A percentile compares a stretch with the other conserved stretches of the same genome.
phyloP scores from a whole-genome alignment of 352 stramenopile genomes.

The Globisporangium mamillatum region DNA sequence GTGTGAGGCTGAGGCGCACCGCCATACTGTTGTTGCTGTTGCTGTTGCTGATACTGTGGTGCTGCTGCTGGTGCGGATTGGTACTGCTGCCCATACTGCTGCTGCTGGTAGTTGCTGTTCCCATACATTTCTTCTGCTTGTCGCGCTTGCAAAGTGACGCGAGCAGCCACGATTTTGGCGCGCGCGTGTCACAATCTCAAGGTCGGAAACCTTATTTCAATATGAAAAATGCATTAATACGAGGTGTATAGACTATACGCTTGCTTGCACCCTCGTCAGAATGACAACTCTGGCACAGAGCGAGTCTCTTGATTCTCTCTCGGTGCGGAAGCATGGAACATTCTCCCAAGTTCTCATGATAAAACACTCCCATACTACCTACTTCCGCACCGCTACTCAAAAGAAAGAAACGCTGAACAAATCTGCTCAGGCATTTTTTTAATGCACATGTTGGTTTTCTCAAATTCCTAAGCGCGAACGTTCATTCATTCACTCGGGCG shows the following conservation, averaged over 20 bases:
- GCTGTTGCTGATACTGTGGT: constrained; percentile 1
- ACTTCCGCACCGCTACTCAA: no score
- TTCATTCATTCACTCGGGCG: neutral
- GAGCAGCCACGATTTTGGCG: neutral
- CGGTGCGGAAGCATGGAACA: no score
- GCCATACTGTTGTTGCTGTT: neutral
- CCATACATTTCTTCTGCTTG: constrained; percentile 1
- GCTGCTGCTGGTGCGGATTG: neutral
- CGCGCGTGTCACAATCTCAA: neutral
- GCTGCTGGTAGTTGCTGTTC: constrained; percentile 12
- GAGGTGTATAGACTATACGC: neutral
- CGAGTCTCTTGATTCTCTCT: no score
- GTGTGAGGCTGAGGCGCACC: neutral
- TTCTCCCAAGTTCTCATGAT: no score
- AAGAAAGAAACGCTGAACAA: neutral
- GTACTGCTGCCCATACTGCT: neutral
- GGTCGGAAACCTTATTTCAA: neutral
- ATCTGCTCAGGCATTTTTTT: neutral
- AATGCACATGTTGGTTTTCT: neutral
- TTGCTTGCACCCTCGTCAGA: no score
- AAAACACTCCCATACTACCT: no score
- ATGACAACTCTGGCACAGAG: no score
- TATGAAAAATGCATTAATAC: neutral
- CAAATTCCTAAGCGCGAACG: neutral
- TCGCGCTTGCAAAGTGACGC: neutral